Conservation (phyloP, 2,329 filamentous ascomycete species). For the Tothia fuscella region DNA sequence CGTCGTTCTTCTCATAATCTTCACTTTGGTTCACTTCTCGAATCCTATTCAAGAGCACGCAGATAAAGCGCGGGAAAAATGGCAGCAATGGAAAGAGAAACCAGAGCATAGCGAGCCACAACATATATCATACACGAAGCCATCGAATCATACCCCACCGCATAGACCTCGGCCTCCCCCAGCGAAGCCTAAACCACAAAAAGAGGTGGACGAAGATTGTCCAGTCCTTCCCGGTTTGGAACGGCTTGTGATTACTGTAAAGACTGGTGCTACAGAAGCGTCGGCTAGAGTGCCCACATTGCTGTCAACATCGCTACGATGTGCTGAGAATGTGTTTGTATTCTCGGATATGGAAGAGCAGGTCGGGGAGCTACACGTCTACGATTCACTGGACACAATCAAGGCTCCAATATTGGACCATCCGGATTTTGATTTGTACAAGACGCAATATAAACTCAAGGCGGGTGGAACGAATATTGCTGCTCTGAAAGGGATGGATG, state of each 20-base stretch:
- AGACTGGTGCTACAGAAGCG: slow-evolving; percentile 8
- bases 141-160: too few species aligned
- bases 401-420: not conserved
- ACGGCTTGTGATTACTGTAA: slow-evolving; percentile 7
- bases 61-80: too few species aligned
- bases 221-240: too few species aligned
- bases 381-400: slow-evolving; percentile 5
- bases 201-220: too few species aligned
- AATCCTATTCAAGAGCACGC: too few species aligned
- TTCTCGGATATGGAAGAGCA: slow-evolving; percentile 9
- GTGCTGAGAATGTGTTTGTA: slow-evolving; percentile 2
- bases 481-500: not conserved
- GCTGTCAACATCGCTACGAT: slow-evolving; percentile 3
- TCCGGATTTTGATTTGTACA: slow-evolving; percentile 8
- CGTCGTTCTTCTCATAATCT: too few species aligned
- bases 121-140: too few species aligned
- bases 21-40: too few species aligned
- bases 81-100: too few species aligned
- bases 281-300: slow-evolving; percentile 1
- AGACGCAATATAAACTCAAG: slow-evolving; percentile 4
- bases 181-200: too few species aligned
- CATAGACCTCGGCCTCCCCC: too few species aligned
- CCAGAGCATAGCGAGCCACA: too few species aligned
- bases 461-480: not conserved
- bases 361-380: not conserved